phyloP scores from a whole-genome alignment of 2,329 filamentous ascomycete genomes.

The Epichloe brachyelytri region DNA sequence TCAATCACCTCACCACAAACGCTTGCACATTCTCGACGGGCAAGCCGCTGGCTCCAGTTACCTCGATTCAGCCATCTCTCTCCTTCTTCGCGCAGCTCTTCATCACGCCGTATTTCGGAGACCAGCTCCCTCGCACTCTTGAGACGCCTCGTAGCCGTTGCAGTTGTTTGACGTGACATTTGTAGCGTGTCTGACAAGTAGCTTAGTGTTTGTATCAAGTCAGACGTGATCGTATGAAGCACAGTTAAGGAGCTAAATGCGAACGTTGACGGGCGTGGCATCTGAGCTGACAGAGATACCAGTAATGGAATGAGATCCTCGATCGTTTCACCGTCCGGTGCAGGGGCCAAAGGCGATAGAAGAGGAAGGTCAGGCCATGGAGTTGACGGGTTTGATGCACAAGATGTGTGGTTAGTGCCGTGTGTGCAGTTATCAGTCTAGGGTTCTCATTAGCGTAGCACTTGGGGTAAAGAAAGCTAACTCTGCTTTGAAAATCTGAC shows the following conservation, averaged over 20 bases:
- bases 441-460: constrained; percentile 1
- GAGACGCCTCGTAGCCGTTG: constrained; percentile 65
- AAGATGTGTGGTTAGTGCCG: constrained; percentile 61
- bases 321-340: constrained; percentile 50
- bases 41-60: constrained; percentile 68
- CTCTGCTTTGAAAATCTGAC: constrained; percentile 26
- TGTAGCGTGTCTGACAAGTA: constrained; percentile 84
- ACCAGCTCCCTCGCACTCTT: constrained; percentile 76
- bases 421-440: constrained; percentile 64
- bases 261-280: constrained; percentile 51
- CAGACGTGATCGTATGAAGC: constrained; percentile 57
- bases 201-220: constrained; percentile 68
- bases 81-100: constrained; percentile 71
- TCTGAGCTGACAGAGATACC: constrained; percentile 47
- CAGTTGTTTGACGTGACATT: constrained; percentile 83
- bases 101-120: constrained; percentile 70
- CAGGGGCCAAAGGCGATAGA: constrained; percentile 52
- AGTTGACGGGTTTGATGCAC: constrained; percentile 63
- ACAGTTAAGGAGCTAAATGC: constrained; percentile 54
- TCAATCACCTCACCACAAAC: constrained; percentile 81
- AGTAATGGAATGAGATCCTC: constrained; percentile 59
- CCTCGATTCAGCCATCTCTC: constrained; percentile 69
- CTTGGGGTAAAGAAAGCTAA: background rate
- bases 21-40: constrained; percentile 65
- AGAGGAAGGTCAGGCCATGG: constrained; percentile 59